Percentiles rank a stretch among this genome's conserved stretches.
phyloP scores from a whole-genome alignment of 352 stramenopile species.

The Phytophthora citrophthora region DNA sequence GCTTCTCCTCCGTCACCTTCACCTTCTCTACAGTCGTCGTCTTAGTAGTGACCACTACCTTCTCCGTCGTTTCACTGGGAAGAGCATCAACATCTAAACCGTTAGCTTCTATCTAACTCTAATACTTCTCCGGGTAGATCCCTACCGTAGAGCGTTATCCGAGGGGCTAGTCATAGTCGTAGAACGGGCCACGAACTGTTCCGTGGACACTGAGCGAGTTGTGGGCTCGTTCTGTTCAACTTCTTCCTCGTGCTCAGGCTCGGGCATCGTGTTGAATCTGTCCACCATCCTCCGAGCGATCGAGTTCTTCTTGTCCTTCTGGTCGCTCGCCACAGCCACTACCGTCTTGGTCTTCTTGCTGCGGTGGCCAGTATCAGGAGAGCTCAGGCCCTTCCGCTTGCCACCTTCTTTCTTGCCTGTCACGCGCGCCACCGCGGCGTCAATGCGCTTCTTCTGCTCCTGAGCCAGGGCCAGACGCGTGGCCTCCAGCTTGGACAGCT shows the following conservation, averaged over 20 bases:
- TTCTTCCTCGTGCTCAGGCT: constrained; percentile 45
- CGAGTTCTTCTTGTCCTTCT: constrained; percentile 42
- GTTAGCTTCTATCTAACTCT: constrained; percentile 5
- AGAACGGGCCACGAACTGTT: constrained; percentile 36
- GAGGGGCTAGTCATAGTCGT: constrained; percentile 21
- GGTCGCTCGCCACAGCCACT: constrained; percentile 35
- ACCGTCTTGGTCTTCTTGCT: constrained; percentile 61
- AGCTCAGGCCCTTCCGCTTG: constrained; percentile 67
- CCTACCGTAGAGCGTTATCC: constrained; percentile 20
- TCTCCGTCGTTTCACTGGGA: constrained; percentile 30
- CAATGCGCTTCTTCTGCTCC: constrained; percentile 79
- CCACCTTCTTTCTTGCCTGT: constrained; percentile 61
- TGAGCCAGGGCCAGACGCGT: constrained; percentile 59
- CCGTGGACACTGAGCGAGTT: constrained; percentile 32
- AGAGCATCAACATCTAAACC: constrained; percentile 3
- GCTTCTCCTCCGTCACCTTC: constrained; percentile 15
- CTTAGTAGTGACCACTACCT: constrained; percentile 7
- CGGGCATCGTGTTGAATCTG: constrained; percentile 41
- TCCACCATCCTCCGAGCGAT: constrained; percentile 51
- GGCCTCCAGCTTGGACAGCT: constrained; percentile 78
- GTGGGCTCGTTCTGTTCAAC: constrained; percentile 13
- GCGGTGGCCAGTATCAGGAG: constrained; percentile 44
- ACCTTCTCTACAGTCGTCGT: constrained; percentile 15
- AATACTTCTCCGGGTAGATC: background rate
- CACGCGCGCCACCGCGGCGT: constrained; percentile 62